phyloP scores from a whole-genome alignment of 1,139 yeast genomes.

The Kluyveromyces sp. region DNA sequence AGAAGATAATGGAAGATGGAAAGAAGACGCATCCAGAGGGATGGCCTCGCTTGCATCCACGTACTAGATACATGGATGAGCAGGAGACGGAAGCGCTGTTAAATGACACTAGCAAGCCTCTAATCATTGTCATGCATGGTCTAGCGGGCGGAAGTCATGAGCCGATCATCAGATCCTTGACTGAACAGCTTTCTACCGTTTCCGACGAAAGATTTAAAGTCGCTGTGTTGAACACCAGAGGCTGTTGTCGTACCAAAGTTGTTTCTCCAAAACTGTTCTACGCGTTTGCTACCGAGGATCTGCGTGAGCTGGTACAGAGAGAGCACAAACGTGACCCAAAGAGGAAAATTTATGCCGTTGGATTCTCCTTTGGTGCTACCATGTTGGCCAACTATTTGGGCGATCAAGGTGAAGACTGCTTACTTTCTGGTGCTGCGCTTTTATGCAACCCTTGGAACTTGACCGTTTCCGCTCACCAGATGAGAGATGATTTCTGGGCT shows the following conservation, averaged over 20 bases:
- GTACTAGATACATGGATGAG: slow-evolving; percentile 63
- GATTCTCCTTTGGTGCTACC: slow-evolving; percentile 86
- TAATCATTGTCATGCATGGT: slow-evolving; percentile 72
- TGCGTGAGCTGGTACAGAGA: slow-evolving; percentile 50
- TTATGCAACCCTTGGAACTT: slow-evolving; percentile 86
- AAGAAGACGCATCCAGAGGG: slow-evolving; percentile 53
- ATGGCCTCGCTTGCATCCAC: slow-evolving; percentile 70
- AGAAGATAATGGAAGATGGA: slow-evolving; percentile 44
- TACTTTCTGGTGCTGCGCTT: slow-evolving; percentile 57
- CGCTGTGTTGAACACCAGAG: slow-evolving; percentile 74
- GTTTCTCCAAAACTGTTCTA: slow-evolving; percentile 70
- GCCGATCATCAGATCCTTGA: slow-evolving; percentile 66
- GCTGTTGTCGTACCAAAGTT: slow-evolving; percentile 78
- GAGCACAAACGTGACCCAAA: slow-evolving; percentile 55
- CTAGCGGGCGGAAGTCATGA: slow-evolving; percentile 92
- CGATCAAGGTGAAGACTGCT: slow-evolving; percentile 49
- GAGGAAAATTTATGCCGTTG: slow-evolving; percentile 68
- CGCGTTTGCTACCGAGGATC: slow-evolving; percentile 69
- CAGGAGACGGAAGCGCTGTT: slow-evolving; percentile 39
- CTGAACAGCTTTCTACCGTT: slow-evolving; percentile 27
- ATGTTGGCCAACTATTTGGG: slow-evolving; percentile 75
- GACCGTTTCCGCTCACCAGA: slow-evolving; percentile 45
- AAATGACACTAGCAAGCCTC: slow-evolving; percentile 45
- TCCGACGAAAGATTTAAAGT: slow-evolving; percentile 46
- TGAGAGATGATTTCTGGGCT: slow-evolving; percentile 54